Conservation (phyloP, 2,329 filamentous ascomycete species). For the Whalleya microplaca region DNA sequence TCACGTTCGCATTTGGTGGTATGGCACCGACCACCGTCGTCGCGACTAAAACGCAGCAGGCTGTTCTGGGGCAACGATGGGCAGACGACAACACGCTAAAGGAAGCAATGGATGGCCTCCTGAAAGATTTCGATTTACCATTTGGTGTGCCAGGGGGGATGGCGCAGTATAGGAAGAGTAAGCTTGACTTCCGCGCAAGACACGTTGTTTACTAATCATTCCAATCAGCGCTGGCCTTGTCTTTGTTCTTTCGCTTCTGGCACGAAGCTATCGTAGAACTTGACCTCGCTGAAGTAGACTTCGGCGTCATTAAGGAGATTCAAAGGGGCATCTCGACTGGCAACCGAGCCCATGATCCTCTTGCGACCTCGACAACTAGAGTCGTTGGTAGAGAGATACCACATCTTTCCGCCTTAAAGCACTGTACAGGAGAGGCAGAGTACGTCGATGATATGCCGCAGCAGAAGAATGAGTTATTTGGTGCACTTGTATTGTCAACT, state of each 20-base stretch:
- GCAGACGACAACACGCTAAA: slow-evolving; percentile 80
- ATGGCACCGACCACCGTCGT: slow-evolving; percentile 88
- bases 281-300: slow-evolving; percentile 42
- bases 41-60: slow-evolving; percentile 74
- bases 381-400: slow-evolving; percentile 79
- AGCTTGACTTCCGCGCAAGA: not conserved
- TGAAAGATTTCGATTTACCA: slow-evolving; percentile 80
- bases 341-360: slow-evolving; percentile 75
- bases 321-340: slow-evolving; percentile 81
- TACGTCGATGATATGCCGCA: slow-evolving; percentile 92
- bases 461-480: slow-evolving; percentile 83
- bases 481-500: slow-evolving; percentile 82
- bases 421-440: slow-evolving; percentile 87
- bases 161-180: slow-evolving; percentile 78
- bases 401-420: slow-evolving; percentile 87
- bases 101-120: slow-evolving; percentile 80
- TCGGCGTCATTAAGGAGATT: slow-evolving; percentile 75
- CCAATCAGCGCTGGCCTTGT: slow-evolving; percentile 64
- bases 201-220: slow-evolving; percentile 5
- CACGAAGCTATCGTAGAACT: slow-evolving; percentile 76
- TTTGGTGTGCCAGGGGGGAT: slow-evolving; percentile 94
- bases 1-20: slow-evolving; percentile 84
- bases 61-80: slow-evolving; percentile 74
- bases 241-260: slow-evolving; percentile 96
- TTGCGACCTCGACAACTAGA: slow-evolving; percentile 71